These are phyloP conservation scores for Curvularia sp. DNA, from an alignment of 2,329 filamentous ascomycete genomes.

Conservation along the genomic window DNA sequence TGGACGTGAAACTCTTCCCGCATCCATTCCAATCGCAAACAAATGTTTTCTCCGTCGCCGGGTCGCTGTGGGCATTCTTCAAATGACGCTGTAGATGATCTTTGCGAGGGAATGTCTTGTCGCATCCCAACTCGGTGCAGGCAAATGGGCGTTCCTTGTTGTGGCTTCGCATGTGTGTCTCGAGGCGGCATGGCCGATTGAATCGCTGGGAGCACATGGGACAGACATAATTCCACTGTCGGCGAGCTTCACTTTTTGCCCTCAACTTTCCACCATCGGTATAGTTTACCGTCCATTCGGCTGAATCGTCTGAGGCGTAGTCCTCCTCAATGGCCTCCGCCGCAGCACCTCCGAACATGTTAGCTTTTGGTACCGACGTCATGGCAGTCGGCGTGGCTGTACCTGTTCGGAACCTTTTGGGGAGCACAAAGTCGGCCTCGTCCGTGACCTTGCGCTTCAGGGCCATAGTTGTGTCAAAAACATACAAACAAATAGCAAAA, in stretches of 20 bases:
- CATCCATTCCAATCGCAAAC: conserved; percentile 76
- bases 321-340: conserved; percentile 23
- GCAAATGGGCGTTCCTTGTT: conserved; percentile 82
- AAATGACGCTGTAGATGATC: conserved; percentile 88
- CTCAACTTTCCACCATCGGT: conserved; percentile 39
- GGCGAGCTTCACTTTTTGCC: conserved; percentile 53
- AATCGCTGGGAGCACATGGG: conserved; percentile 82
- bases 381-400: conserved; percentile 6
- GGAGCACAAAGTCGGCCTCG: conserved; percentile 6
- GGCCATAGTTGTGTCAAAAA: conserved; percentile 29
- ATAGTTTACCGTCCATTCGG: conserved; percentile 36
- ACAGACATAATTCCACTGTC: conserved; percentile 79
- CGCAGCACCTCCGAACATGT: conserved; percentile 17
- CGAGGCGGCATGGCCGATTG: conserved; percentile 82
- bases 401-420: conserved; percentile 43
- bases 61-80: conserved; percentile 75
- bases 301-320: conserved; percentile 34
- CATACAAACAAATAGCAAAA: conserved; percentile 19
- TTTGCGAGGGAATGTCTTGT: conserved; percentile 84
- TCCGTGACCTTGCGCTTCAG: conserved; percentile 38
- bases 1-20: conserved; percentile 81
- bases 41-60: conserved; percentile 68
- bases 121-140: conserved; percentile 74
- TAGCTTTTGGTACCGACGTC: conserved; percentile 12
- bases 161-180: conserved; percentile 80